Evolutionary conservation across 768 basidiomycete genomes (phyloP).

Genomic region (Boletus eberwhitei): DNA sequence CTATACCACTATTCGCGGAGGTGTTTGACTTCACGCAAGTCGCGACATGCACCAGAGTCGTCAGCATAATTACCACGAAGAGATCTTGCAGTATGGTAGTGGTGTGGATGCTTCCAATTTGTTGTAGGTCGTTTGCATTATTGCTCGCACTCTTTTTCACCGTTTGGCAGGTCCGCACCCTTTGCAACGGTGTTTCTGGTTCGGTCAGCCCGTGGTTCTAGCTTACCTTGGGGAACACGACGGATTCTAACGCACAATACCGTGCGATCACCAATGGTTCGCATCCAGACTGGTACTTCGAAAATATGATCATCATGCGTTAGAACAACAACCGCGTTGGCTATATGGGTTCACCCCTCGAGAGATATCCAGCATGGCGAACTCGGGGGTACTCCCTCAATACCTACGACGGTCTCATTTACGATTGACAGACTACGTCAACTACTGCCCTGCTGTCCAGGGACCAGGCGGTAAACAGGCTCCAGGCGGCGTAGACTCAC

Average conservation of each 20-base stretch:
- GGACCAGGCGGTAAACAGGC: too few species aligned
- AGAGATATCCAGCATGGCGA: conserved; percentile 70
- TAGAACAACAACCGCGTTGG: conserved; percentile 83
- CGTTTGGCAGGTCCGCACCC: conserved; percentile 87
- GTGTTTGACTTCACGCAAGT: conserved; percentile 82
- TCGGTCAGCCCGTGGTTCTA: conserved; percentile 80
- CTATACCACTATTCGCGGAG: conserved; percentile 83
- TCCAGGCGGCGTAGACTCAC: too few species aligned
- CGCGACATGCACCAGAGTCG: conserved; percentile 63
- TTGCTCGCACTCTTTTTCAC: too few species aligned
- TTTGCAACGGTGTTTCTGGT: conserved; percentile 85
- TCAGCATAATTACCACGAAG: conserved; percentile 74
- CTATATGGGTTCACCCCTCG: conserved; percentile 79
- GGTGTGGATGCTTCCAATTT: conserved; percentile 69
- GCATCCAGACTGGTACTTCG: conserved; percentile 97
- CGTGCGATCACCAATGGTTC: conserved; percentile 81
- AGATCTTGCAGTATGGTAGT: conserved; percentile 71
- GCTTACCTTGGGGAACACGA: conserved; percentile 72
- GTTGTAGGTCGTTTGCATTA: conserved; percentile 53
- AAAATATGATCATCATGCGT: conserved; percentile 90
- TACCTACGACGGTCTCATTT: conserved; percentile 82
- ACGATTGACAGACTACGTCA: conserved; percentile 85
- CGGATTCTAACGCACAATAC: conserved; percentile 55
- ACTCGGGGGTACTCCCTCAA: too few species aligned
- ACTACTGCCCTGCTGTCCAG: conserved; percentile 49